Base-by-base conservation (phyloP, 2,329 filamentous ascomycete species). In the Juglanconis sp. region DNA sequence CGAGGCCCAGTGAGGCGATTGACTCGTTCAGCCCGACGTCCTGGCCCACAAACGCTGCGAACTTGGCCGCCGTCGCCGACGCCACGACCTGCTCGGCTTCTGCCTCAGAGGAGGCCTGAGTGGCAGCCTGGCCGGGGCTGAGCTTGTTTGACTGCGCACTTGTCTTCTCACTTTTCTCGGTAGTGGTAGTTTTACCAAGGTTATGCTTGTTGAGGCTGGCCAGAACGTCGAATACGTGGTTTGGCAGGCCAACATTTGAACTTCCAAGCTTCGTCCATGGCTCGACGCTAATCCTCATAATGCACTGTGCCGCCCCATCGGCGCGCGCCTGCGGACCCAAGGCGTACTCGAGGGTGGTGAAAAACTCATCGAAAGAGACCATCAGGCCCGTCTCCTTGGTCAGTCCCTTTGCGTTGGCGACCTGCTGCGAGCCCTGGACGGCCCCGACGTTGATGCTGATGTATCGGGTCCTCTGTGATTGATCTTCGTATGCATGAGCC, bases 281-380 rank as follows among this genome's bases (percentile, higher is more conserved):
- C 61, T 65, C 5, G 65, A 62, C 49, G 66, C 52, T 47, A 31
- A 68, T 64, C 2, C 67, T 67, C 24, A 65, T 53, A 30, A 66
- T 56, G 10, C 57, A 59, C 56, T 68, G 67, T 11, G 49, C 56
- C 32, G 55, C 60, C 8, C 63, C 57, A 4, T 70, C 65, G 13
- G 64, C 50, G 7, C 58, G 52, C 4, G 64, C 63, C 42, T 64
- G 55, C 5, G 54, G 50, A 31, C 66, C 63, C 62, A 69, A 68
- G 34, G 64, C 56, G 38, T 68, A 68, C 24, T 63, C 56, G 35
- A 70, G 55, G 47, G 63, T 54, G 34, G 60, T 60, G 17, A 68
- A 65, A 10, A 68, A 49, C 32, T 68, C 66, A 3, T 68, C 65
- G 17, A 68, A 65, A 0, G 64, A 64, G 57, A 68, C 65, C 17